These are phyloP conservation scores for Scheffersomyces coipomensis DNA, from an alignment of 805 yeast genomes.

Conservation along the genomic window DNA sequence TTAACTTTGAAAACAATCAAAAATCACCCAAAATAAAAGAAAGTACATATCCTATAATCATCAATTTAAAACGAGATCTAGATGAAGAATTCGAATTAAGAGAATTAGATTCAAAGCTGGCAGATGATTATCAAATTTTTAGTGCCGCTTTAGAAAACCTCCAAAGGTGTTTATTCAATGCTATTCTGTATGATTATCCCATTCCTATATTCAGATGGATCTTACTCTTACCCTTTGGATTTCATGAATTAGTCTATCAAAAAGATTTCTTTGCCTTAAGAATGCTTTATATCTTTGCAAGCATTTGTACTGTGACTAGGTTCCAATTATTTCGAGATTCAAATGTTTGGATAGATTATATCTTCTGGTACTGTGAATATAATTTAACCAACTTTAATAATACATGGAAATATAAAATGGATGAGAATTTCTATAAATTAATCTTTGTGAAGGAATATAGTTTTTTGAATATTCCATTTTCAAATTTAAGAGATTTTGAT, in stretches of 20 bases:
- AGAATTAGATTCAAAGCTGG: conserved; percentile 1
- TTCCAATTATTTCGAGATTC: conserved; percentile 17
- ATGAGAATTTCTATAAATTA: not conserved
- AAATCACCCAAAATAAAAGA: not conserved
- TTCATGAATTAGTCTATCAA: conserved; percentile 15
- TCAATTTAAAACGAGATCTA: too few relatives aligned
- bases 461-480: not conserved
- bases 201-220: conserved; percentile 31
- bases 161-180: too few relatives aligned
- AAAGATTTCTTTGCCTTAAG: conserved; percentile 24
- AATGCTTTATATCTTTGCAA: conserved; percentile 18
- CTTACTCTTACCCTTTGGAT: conserved; percentile 13
- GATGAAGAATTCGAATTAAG: conserved; percentile 2
- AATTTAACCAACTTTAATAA: too few relatives aligned
- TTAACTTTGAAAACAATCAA: too few relatives aligned
- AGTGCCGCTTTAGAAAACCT: too few relatives aligned
- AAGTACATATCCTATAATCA: conserved; percentile 5
- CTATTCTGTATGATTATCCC: conserved; percentile 28
- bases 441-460: not conserved
- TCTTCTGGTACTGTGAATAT: conserved; percentile 13
- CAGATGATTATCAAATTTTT: too few relatives aligned
- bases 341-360: conserved; percentile 28
- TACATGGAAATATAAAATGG: conserved; percentile 2
- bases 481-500: not conserved
- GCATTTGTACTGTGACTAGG: conserved; percentile 16